Evolutionary conservation across 2,329 filamentous ascomycete species (phyloP), one percentile per base, ranked within the genome.

Genomic region (Chrysoporthe puriensis): DNA sequence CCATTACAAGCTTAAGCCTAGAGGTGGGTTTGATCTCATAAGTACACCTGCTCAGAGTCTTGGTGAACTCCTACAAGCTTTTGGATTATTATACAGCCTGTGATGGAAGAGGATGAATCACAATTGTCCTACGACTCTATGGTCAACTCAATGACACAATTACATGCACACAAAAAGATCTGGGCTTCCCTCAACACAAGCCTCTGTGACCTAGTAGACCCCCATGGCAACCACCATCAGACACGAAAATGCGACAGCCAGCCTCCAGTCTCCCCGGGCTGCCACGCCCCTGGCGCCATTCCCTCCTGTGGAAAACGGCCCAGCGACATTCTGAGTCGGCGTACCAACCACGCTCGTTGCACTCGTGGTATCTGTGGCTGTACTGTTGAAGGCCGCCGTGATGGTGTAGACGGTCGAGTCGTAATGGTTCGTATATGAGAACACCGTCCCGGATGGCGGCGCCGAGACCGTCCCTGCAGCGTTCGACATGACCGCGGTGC

Each of bases 371-470:
- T 14, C 60, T 18, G 34, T 1, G 6, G 34, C 7, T n/a, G 16
- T 44, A 0, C 26, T 14, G 36, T 52, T 44, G 3, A 32, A 8
- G 36, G 73, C 76, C 56, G 78, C 79, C 0, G 76, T 77, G 57
- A 80, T 78, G 1, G 77, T 79, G 63, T 76, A 80, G 7, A 75
- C 70, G 9, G 73, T 56, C 63, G 70, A 52, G 66, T 76, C 65
- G 61, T 65, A 73, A 11, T 70, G 70, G 59, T 79, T 76, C 0
- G 76, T 77, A 72, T 78, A 80, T 7, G 73, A 74, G 43, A 80
- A 74, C 0, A 78, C 74, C 0, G 73, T 73, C 16, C 78, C 77
- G 26, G 73, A 76, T 0, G 78, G 76, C 1, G 78, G 78, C 3
- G 74, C 72, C 0, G 76, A 77, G 14, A 79, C 71, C 0, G 76